Evolutionary conservation across 805 yeast species (phyloP).

Genomic region (Pichia kluyveri): DNA sequence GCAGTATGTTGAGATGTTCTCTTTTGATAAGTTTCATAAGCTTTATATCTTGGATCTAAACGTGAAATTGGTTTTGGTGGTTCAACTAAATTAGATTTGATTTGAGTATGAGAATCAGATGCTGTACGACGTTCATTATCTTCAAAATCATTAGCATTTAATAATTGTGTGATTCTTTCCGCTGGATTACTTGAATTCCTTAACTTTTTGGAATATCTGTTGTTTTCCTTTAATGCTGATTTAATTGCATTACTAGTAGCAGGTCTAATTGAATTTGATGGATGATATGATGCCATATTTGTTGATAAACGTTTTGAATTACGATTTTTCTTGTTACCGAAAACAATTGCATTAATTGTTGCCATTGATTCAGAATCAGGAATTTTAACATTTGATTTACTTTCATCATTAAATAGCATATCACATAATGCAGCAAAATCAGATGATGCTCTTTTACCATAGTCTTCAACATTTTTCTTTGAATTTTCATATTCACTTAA

Average conservation of each 20-base stretch:
- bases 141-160: conserved; percentile 38
- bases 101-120: conserved; percentile 27
- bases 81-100: conserved; percentile 20
- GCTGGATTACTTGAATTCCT: conserved; percentile 24
- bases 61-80: conserved; percentile 49
- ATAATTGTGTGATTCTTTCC: conserved; percentile 28
- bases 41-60: conserved; percentile 47
- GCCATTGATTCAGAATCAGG: conserved; percentile 40
- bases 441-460: conserved; percentile 66
- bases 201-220: background rate
- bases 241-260: background rate
- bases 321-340: conserved; percentile 13
- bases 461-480: conserved; percentile 51
- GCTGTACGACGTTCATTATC: conserved; percentile 36
- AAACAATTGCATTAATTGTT: conserved; percentile 37
- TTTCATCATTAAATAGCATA: conserved; percentile 65
- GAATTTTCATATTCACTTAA: conserved; percentile 44
- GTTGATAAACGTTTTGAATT: conserved; percentile 8
- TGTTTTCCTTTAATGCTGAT: conserved; percentile 7
- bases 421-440: conserved; percentile 74
- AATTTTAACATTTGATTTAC: conserved; percentile 16
- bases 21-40: conserved; percentile 37
- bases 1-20: conserved; percentile 35
- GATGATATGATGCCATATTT: background rate
- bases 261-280: background rate